A percentile compares a stretch with the other conserved stretches of the same genome.
phyloP scores from a whole-genome alignment of 148 eudicot species.

The Limonium bicolor region DNA sequence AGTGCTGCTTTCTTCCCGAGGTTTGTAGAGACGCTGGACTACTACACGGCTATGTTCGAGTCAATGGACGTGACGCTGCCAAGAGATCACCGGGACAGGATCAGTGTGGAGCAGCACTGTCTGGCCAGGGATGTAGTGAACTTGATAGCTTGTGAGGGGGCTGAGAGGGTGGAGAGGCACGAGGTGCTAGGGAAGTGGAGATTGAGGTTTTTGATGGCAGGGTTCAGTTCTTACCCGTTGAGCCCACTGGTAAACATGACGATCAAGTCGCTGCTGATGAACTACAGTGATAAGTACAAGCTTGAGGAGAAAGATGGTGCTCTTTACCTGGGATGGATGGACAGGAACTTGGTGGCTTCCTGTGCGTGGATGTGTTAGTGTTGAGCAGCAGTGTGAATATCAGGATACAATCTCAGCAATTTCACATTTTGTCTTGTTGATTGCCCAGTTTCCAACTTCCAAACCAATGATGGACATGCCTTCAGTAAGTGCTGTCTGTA shows the following conservation, averaged over 20 bases:
- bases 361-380: slow-evolving; percentile 46
- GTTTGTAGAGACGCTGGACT: slow-evolving; percentile 58
- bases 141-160: slow-evolving; percentile 80
- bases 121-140: slow-evolving; percentile 84
- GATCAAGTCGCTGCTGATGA: slow-evolving; percentile 30
- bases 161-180: slow-evolving; percentile 76
- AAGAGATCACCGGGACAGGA: slow-evolving; percentile 50
- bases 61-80: slow-evolving; percentile 53
- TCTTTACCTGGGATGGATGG: slow-evolving; percentile 72
- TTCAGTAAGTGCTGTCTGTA: too few relatives aligned
- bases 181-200: slow-evolving; percentile 87
- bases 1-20: slow-evolving; percentile 50
- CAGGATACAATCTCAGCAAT: too few relatives aligned
- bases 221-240: slow-evolving; percentile 31
- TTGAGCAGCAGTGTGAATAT: too few relatives aligned
- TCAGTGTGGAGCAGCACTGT: slow-evolving; percentile 80
- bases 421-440: too few relatives aligned
- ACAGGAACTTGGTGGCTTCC: slow-evolving; percentile 36
- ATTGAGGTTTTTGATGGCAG: slow-evolving; percentile 62
- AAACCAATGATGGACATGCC: too few relatives aligned
- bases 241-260: slow-evolving; percentile 25
- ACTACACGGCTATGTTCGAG: slow-evolving; percentile 84
- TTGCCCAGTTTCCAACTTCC: too few relatives aligned
- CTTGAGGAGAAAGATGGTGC: slow-evolving; percentile 40
- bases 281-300: slow-evolving; percentile 31